Base-by-base conservation (phyloP, 331 rosid genomes). In the Malus hybrid region DNA sequence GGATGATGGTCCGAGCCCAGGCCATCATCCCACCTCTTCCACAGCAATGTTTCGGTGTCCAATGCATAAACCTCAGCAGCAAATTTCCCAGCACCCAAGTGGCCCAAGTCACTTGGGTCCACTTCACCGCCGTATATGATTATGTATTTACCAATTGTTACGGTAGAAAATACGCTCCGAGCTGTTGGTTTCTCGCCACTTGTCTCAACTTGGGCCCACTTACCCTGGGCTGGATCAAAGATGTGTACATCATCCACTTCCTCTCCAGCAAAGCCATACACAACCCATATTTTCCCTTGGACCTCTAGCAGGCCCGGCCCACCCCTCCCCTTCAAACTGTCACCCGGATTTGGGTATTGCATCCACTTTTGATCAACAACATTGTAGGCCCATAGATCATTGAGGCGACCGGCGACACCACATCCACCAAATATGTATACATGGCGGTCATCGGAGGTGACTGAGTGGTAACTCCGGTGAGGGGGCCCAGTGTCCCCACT, bases 31-130 rank as follows among this genome's bases (percentile, higher is more conserved):
- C 85, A 50, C 55, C 70, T 54, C 19, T 56, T 74, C 97, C 98
- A 93, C 60, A 56, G 55, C 57, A 86, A 64, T 44, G 90, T 81
- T 50, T 85, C 87, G 0, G 88, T 81, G 86, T 93, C 90, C 82
- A 93, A 83, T 7, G 76, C 90, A 69, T 86, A 93, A 74, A 74
- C 82, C 77, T 91, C 97, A 6, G 80, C 81, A 0, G 87, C 79
- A 75, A 94, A 94, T 80, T 87, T 84, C 0, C 97, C 98, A 3
- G 97, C 97, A 24, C 98, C 97, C 87, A 90, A 2, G 60, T 91
- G 98, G 50, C 98, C 97, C 12, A 77, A 74, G 71, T 91, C 97
- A 61, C 98, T 94, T 4, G 97, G 97, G 77, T 94, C 96, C 67
- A 91, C 84, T 80, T 94, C 98, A 1, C 98, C 98, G 28, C 98